Evolutionary conservation across 1,139 yeast species (phyloP).

Genomic region (Geotrichum aggregatum): DNA sequence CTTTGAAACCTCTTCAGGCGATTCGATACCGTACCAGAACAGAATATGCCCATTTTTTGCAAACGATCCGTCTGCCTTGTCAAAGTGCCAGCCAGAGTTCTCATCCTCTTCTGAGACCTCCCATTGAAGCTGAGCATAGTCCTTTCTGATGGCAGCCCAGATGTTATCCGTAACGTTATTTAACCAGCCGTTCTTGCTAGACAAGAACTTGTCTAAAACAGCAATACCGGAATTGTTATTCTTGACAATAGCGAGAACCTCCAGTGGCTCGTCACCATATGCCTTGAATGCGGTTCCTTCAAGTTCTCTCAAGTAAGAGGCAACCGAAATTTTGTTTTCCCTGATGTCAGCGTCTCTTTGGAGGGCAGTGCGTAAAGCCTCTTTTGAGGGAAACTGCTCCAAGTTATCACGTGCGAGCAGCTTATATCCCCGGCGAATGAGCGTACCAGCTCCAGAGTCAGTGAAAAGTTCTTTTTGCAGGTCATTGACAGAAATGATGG

Average conservation of each 20-base stretch:
- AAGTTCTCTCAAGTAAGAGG: slow-evolving; percentile 72
- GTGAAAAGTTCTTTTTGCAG: slow-evolving; percentile 95
- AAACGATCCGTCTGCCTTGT: slow-evolving; percentile 90
- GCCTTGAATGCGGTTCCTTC: slow-evolving; percentile 63
- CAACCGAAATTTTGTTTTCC: slow-evolving; percentile 64
- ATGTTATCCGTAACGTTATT: slow-evolving; percentile 95
- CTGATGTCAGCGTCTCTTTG: slow-evolving; percentile 50
- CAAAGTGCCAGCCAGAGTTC: slow-evolving; percentile 87
- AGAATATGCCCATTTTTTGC: slow-evolving; percentile 82
- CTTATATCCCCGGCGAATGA: slow-evolving; percentile 95
- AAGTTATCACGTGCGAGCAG: slow-evolving; percentile 63
- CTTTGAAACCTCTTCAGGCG: slow-evolving; percentile 57
- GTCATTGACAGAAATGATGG: slow-evolving; percentile 91
- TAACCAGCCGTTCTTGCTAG: slow-evolving; percentile 91
- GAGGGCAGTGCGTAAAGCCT: slow-evolving; percentile 68
- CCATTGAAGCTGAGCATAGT: slow-evolving; percentile 76
- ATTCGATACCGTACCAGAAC: slow-evolving; percentile 89
- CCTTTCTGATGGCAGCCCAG: slow-evolving; percentile 75
- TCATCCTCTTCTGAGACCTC: slow-evolving; percentile 85
- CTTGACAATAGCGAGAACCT: slow-evolving; percentile 80
- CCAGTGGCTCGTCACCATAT: slow-evolving; percentile 93
- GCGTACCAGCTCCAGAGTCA: slow-evolving; percentile 98
- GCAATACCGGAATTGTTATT: slow-evolving; percentile 50
- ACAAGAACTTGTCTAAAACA: slow-evolving; percentile 79
- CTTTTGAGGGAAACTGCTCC: slow-evolving; percentile 66